phyloP scores from a whole-genome alignment of 1,284 basidiomycete genomes.

The Trichosporon sp. region DNA sequence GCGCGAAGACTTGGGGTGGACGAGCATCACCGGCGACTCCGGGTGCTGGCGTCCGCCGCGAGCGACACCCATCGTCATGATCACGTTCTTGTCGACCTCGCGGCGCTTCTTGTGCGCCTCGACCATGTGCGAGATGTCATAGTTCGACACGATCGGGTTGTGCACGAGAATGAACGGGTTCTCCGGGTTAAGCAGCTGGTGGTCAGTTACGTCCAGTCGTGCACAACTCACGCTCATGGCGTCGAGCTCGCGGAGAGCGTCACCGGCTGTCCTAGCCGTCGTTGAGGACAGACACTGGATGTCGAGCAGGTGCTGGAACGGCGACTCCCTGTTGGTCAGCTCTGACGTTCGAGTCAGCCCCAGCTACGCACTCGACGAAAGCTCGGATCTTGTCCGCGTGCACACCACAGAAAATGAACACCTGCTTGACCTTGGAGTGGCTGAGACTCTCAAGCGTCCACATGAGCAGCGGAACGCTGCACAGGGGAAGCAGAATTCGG shows the following conservation, averaged over 20 bases:
- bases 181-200: constrained; percentile 80
- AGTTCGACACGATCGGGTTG: constrained; percentile 89
- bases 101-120: constrained; percentile 81
- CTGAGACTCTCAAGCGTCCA: constrained; percentile 95
- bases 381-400: constrained; percentile 74
- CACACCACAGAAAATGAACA: constrained; percentile 87
- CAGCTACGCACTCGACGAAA: constrained; percentile 21
- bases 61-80: constrained; percentile 88
- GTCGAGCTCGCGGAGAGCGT: constrained; percentile 95
- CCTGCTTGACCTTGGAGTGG: constrained; percentile 87
- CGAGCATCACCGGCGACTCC: constrained; percentile 49
- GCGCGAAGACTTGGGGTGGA: constrained; percentile 45
- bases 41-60: constrained; percentile 48
- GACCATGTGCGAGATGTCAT: constrained; percentile 84
- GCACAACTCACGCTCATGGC: constrained; percentile 56
- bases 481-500: constrained; percentile 83
- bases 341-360: background rate
- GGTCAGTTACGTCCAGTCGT: background rate
- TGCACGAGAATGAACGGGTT: constrained; percentile 78
- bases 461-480: constrained; percentile 85
- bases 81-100: constrained; percentile 81
- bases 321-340: constrained; percentile 17
- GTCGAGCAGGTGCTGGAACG: constrained; percentile 59
- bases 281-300: constrained; percentile 83
- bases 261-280: constrained; percentile 85